Percentiles rank a stretch among this genome's conserved stretches.
These are phyloP conservation scores for Tuber umbilicatum DNA, from an alignment of 495 filamentous ascomycete genomes.

Conservation along the genomic window DNA sequence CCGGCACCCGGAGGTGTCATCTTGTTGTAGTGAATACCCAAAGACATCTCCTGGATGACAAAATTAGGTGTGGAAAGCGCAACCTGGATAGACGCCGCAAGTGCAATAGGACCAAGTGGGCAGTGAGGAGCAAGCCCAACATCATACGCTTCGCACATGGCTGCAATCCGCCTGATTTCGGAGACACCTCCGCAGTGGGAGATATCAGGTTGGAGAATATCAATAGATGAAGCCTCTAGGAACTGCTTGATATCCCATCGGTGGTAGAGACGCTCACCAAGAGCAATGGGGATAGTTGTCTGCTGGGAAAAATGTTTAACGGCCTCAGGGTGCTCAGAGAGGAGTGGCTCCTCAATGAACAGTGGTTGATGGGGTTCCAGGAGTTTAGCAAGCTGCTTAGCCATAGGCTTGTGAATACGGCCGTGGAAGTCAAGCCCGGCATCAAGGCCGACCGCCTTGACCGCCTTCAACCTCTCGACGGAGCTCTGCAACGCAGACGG, in stretches of 20 bases:
- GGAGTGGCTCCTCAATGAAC: conserved; percentile 75
- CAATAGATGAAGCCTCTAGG: conserved; percentile 61
- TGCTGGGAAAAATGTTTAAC: conserved; percentile 59
- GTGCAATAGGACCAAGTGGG: conserved; percentile 66
- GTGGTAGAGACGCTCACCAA: conserved; percentile 67
- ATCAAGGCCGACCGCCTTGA: conserved; percentile 65
- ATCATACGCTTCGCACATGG: conserved; percentile 72
- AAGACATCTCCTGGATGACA: conserved; percentile 72
- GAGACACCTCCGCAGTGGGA: conserved; percentile 70
- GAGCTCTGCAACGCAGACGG: conserved; percentile 57
- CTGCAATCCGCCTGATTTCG: conserved; percentile 63
- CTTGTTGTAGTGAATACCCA: conserved; percentile 73
- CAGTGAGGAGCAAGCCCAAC: conserved; percentile 72
- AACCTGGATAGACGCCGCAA: conserved; percentile 68
- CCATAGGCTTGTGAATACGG: conserved; percentile 73
- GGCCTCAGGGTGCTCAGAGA: conserved; percentile 63
- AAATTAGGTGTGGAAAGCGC: conserved; percentile 61
- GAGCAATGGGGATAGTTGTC: conserved; percentile 62
- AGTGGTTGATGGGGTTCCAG: conserved; percentile 65
- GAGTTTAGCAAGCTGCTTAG: conserved; percentile 65
- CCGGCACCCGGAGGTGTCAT: conserved; percentile 50
- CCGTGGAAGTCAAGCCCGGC: conserved; percentile 74
- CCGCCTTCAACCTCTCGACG: conserved; percentile 61
- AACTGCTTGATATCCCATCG: conserved; percentile 73
- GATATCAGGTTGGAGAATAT: conserved; percentile 72